Evolutionary conservation across 768 basidiomycete genomes (phyloP), one percentile per base, ranked within the genome.

Genomic region (Termitomyces sp.): DNA sequence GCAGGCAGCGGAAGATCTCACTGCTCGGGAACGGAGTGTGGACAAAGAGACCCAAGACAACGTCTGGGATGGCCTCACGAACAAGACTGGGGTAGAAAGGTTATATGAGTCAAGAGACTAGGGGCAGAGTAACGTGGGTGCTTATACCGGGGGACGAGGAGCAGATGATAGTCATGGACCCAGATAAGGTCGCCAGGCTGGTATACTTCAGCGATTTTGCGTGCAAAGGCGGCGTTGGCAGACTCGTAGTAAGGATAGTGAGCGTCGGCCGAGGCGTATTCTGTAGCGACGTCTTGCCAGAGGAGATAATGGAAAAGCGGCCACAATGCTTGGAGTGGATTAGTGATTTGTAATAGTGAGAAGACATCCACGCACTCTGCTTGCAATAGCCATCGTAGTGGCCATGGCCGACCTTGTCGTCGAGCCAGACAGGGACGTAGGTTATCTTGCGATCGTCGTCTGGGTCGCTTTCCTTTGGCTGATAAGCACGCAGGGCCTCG

Each of bases 351-450:
- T 49, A 4, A 9, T 4, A 13, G 20, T 4, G 30, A 54, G 43
- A 13, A 54, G 40, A 83, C 87, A 71, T 92, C n/a, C n/a, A 84
- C 90, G 71, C 65, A 95, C 94, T 96, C 67, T 89, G 87, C 72
- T 99, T 99, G 82, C 95, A 98, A 71, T 97, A 98, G 0, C 94
- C 95, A 64, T 98, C 94, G 69, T 98, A 97, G 70, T 97, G 94
- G 0, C 88, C 92, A 65, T 94, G 91, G 22, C 92, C 94, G 40
- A 94, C 83, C 69, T 88, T 83, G 65, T 93, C 90, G 64, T 91
- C 87, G 36, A 95, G 77, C 91, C 92, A 97, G 13, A 99, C 91
- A 5, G 96, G 94, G 7, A 91, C 83, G 64, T 92, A 97, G 14
- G 75, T 80, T 49, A 89, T 85, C 66, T 80, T 84, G 61, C 82